Percentiles rank a stretch among this genome's conserved stretches.
Evolutionary conservation across 192 early-diverging fungal species (phyloP).

Genomic region (Mortierella alpina): DNA sequence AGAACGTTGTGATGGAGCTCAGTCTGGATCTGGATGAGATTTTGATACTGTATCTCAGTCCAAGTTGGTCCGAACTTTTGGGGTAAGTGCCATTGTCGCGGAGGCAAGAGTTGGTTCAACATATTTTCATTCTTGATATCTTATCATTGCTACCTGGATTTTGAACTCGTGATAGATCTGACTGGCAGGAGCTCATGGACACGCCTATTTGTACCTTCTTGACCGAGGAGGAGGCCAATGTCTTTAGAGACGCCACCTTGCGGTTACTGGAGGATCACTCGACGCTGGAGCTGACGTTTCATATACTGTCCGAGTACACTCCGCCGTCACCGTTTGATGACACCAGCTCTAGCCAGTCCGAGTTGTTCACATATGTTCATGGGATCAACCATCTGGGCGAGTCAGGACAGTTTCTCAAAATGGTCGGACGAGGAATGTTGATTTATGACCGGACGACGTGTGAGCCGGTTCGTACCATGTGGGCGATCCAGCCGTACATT

Average conservation of each 20-base stretch:
- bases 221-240: slow-evolving; percentile 64
- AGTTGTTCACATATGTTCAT: slow-evolving; percentile 57
- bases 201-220: slow-evolving; percentile 65
- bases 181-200: slow-evolving; percentile 59
- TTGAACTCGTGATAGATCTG: slow-evolving; percentile 44
- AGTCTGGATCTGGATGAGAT: slow-evolving; percentile 63
- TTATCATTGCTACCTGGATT: too few relatives aligned
- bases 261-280: slow-evolving; percentile 64
- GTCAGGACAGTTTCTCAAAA: slow-evolving; percentile 62
- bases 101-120: background rate
- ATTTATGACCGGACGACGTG: slow-evolving; percentile 76
- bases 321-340: slow-evolving; percentile 48
- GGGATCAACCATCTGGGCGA: slow-evolving; percentile 12
- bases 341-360: slow-evolving; percentile 51
- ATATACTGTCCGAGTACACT: slow-evolving; percentile 40
- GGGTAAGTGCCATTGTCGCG: slow-evolving; percentile 63
- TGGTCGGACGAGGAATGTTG: slow-evolving; percentile 90
- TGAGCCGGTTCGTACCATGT: slow-evolving; percentile 76
- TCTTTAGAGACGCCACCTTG: slow-evolving; percentile 70
- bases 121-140: background rate
- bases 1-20: slow-evolving; percentile 85
- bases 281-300: slow-evolving; percentile 76
- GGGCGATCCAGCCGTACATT: slow-evolving; percentile 75
- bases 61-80: slow-evolving; percentile 74
- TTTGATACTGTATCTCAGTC: slow-evolving; percentile 70